These are phyloP conservation scores for Acacia acuminata DNA, from an alignment of 306 rosid species.

Conservation along the genomic window DNA sequence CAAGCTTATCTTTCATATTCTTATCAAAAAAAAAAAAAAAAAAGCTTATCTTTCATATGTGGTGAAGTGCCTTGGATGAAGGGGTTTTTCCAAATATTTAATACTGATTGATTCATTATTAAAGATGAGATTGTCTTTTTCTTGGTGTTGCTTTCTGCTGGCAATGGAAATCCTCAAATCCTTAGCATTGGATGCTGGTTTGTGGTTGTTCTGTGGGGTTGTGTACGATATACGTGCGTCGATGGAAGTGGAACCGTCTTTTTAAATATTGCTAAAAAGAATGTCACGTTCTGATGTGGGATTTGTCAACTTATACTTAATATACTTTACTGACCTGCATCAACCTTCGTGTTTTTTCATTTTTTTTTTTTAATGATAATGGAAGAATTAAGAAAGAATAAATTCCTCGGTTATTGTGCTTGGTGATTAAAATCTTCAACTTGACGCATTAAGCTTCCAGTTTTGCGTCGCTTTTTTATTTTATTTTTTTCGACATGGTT, in stretches of 20 bases:
- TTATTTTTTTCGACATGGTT: slow-evolving; percentile 25
- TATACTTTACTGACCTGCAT: slow-evolving; percentile 35
- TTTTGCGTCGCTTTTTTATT: slow-evolving; percentile 27
- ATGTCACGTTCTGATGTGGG: slow-evolving; percentile 24
- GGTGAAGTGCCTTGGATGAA: neutral
- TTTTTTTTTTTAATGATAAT: slow-evolving; percentile 32
- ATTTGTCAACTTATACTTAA: slow-evolving; percentile 39
- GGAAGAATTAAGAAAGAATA: slow-evolving; percentile 43
- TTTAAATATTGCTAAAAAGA: slow-evolving; percentile 22
- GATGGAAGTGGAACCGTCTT: slow-evolving; percentile 19
- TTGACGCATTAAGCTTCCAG: slow-evolving; percentile 18
- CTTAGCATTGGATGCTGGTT: slow-evolving; percentile 35
- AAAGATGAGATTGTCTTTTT: slow-evolving; percentile 8
- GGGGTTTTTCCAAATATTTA: neutral
- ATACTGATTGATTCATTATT: neutral
- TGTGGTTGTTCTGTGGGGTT: slow-evolving; percentile 23
- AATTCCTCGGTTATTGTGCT: slow-evolving; percentile 47
- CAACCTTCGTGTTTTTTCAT: slow-evolving; percentile 26
- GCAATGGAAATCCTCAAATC: slow-evolving; percentile 30
- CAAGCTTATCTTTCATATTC: too few species aligned
- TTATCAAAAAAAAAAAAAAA: too few species aligned
- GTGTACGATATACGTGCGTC: neutral
- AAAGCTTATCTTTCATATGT: neutral
- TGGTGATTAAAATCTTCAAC: slow-evolving; percentile 29
- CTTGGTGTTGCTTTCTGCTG: slow-evolving; percentile 44